Evolutionary conservation across 1,139 yeast genomes (phyloP).

Genomic region (Blastobotrys persicus): DNA sequence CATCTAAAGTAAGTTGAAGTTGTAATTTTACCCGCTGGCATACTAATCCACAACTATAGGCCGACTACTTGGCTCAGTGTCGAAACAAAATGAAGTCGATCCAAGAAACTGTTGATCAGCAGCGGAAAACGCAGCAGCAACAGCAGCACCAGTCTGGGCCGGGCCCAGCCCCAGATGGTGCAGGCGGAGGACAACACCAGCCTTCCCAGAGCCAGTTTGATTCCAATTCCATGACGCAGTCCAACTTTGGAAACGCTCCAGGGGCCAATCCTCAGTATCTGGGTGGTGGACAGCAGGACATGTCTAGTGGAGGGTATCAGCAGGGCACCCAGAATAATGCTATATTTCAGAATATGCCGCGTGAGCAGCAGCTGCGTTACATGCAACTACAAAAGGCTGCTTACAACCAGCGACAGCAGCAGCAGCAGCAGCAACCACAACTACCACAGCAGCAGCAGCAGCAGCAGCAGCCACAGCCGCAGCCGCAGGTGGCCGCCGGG

Average conservation of each 20-base stretch:
- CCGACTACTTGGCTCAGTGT: constrained; percentile 29
- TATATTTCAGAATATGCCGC: constrained; percentile 23
- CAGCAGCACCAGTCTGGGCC: constrained; percentile 12
- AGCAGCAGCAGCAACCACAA: constrained; percentile 22
- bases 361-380: constrained; percentile 20
- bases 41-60: constrained; percentile 18
- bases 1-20: constrained; percentile 28
- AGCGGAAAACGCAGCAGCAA: constrained; percentile 18
- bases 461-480: constrained; percentile 23
- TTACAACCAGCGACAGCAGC: constrained; percentile 17
- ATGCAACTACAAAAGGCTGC: constrained; percentile 5
- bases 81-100: constrained; percentile 26
- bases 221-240: constrained; percentile 5
- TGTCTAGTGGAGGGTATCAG: neutral
- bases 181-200: neutral
- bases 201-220: neutral
- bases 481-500: constrained; percentile 42
- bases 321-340: constrained; percentile 13
- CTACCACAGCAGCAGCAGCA: constrained; percentile 28
- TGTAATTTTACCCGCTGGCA: neutral
- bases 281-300: neutral
- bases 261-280: constrained; percentile 5
- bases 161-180: constrained; percentile 1
- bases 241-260: constrained; percentile 4
- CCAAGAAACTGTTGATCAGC: constrained; percentile 25